These are phyloP conservation scores for Aristolochia fimbriata DNA, from an alignment of 164 flowering plant species.

Conservation along the genomic window DNA sequence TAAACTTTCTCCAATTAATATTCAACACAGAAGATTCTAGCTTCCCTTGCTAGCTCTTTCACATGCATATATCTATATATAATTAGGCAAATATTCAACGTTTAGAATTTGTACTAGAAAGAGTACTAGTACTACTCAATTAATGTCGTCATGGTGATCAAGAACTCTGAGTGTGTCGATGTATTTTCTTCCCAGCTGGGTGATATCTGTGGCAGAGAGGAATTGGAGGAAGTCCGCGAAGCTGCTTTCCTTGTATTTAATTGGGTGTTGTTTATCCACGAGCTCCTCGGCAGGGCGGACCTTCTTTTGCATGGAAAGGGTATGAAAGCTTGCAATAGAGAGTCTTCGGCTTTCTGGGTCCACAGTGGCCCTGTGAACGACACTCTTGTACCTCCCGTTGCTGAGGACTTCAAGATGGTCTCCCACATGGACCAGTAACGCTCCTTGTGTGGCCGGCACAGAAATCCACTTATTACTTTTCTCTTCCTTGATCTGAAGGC, in stretches of 20 bases:
- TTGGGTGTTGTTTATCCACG: constrained; percentile 23
- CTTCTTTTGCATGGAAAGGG: constrained; percentile 33
- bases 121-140: too few relatives aligned
- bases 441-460: neutral
- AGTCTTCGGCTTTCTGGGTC: constrained; percentile 16
- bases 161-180: neutral
- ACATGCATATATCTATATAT: too few relatives aligned
- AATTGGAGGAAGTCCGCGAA: constrained; percentile 26
- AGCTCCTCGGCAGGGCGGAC: constrained; percentile 28
- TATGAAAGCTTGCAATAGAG: constrained; percentile 35
- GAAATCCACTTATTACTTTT: neutral
- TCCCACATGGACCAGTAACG: constrained; percentile 5
- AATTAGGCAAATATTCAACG: too few relatives aligned
- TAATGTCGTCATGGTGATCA: too few relatives aligned
- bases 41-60: too few relatives aligned
- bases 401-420: constrained; percentile 8
- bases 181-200: neutral
- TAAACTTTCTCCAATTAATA: too few relatives aligned
- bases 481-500: neutral
- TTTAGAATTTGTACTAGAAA: too few relatives aligned
- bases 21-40: too few relatives aligned
- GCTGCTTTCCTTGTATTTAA: constrained; percentile 26
- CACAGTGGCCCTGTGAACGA: constrained; percentile 49
- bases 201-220: neutral
- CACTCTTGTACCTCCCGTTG: constrained; percentile 10